Conservation (phyloP, 2,329 filamentous ascomycete species). For the Cladosporium velox region DNA sequence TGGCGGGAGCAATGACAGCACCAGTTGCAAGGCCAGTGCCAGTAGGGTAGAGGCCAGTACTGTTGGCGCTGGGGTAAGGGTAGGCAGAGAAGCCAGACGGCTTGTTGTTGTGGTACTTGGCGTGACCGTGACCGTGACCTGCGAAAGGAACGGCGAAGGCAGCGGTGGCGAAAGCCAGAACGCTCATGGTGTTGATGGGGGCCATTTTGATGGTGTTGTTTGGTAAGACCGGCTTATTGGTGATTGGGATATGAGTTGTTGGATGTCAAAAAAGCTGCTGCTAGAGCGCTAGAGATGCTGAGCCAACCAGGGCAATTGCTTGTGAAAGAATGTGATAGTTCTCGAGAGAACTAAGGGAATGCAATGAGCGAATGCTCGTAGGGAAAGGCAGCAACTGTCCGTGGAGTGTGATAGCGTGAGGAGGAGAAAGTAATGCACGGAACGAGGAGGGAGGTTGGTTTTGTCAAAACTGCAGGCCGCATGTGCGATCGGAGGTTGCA, state of each 20-base stretch:
- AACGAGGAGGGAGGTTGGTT: constrained; percentile 1
- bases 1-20: constrained; percentile 20
- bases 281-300: constrained; percentile 41
- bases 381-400: constrained; percentile 34
- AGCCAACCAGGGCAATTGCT: constrained; percentile 48
- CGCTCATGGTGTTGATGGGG: constrained; percentile 41
- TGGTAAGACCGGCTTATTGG: constrained; percentile 24
- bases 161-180: constrained; percentile 46
- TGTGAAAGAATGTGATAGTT: constrained; percentile 40
- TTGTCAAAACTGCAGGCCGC: constrained; percentile 11
- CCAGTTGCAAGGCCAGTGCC: constrained; percentile 26
- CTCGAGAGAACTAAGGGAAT: constrained; percentile 37
- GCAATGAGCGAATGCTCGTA: constrained; percentile 47
- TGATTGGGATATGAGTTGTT: constrained; percentile 20
- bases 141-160: constrained; percentile 42
- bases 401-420: constrained; percentile 26
- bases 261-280: constrained; percentile 35
- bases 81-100: constrained; percentile 33
- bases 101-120: constrained; percentile 30
- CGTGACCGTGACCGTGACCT: constrained; percentile 38
- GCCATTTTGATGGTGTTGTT: constrained; percentile 36
- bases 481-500: background rate
- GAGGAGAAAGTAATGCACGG: constrained; percentile 25
- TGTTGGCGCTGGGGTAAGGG: constrained; percentile 34
- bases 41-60: constrained; percentile 28